Evolutionary conservation across 2,329 filamentous ascomycete genomes (phyloP), one percentile per base, ranked within the genome.

Genomic region (Periconia sp.): DNA sequence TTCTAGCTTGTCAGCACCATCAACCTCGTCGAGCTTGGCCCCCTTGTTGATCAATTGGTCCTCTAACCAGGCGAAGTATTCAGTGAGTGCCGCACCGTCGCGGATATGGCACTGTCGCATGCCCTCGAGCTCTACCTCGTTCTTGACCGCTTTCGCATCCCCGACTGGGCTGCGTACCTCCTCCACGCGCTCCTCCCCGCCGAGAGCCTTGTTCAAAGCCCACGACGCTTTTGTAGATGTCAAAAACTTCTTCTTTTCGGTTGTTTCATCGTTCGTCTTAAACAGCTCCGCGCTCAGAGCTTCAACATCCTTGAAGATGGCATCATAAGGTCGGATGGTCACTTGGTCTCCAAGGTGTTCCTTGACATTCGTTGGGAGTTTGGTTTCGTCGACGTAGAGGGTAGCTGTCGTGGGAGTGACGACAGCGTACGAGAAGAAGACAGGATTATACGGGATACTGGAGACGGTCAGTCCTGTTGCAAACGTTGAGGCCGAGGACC

Each of bases 1-100:
- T 72, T 96, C 91, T 2, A 99, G 82, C 76, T 96, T 95, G 71
- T 97, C 91, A 15, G 92, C 92, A n/a, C 85, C 94, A 61, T 90
- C 82, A 2, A 97, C 91, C 72, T 99, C 94, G 66, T 97, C 92
- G 8, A 99, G 75, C 3, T 79, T 82, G 1, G 82, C 82, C 57
- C 89, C 88, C 72, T 93, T 87, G 60, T 81, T 84, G 54, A 90
- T 71, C 20, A 99, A 79, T 68, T 97, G 88, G 65, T 97, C 85
- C 73, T 99, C 94, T 3, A 99, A 82, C 94, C 94, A 99, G 13
- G 94, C 91, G 73, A 99, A 97, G 73, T 92, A 99, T 70, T 96
- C 87, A 52, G 86, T 92, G 56, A 97, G 76, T 1, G 94, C 93
- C 45, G 91, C 92, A 45, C 94, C 94, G 67, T 99, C 94, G 59